Conservation (phyloP, 129 eudicot species). For the sunflower (Helianthus annuus) region DNA sequence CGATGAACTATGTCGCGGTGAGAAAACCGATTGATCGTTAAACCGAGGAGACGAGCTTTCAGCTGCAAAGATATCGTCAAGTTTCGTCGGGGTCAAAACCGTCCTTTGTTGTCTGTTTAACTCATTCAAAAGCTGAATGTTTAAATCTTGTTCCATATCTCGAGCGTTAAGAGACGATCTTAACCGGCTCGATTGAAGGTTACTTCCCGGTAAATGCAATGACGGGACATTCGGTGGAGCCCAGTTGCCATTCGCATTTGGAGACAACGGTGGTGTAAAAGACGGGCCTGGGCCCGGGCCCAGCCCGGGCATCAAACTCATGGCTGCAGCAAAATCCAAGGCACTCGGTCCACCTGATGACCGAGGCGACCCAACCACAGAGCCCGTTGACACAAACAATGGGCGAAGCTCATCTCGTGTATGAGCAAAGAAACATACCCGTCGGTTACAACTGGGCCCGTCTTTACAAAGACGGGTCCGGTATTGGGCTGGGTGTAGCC, state of each 20-base stretch:
- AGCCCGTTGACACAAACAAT: slow-evolving; percentile 65
- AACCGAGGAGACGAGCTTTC: slow-evolving; percentile 66
- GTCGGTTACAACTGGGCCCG: slow-evolving; percentile 56
- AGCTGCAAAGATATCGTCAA: slow-evolving; percentile 63
- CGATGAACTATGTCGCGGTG: slow-evolving; percentile 58
- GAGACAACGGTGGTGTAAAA: slow-evolving; percentile 78
- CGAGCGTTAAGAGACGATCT: slow-evolving; percentile 76
- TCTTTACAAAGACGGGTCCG: slow-evolving; percentile 70
- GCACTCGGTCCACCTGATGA: slow-evolving; percentile 45
- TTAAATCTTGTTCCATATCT: slow-evolving; percentile 55
- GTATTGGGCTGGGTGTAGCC: slow-evolving; percentile 58
- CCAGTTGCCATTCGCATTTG: slow-evolving; percentile 57
- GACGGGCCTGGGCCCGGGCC: slow-evolving; percentile 64
- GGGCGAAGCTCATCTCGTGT: slow-evolving; percentile 76
- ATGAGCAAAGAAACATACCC: slow-evolving; percentile 89
- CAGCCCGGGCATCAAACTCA: slow-evolving; percentile 54
- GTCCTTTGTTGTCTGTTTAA: slow-evolving; percentile 49
- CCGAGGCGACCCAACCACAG: slow-evolving; percentile 74
- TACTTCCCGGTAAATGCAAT: slow-evolving; percentile 68
- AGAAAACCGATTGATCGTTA: slow-evolving; percentile 58
- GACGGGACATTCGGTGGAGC: slow-evolving; percentile 67
- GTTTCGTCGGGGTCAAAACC: slow-evolving; percentile 59
- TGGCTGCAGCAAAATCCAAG: slow-evolving; percentile 74
- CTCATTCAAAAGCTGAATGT: slow-evolving; percentile 55
- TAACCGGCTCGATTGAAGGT: slow-evolving; percentile 73